phyloP scores from a whole-genome alignment of 768 basidiomycete genomes.

The Agrocybe pediades region DNA sequence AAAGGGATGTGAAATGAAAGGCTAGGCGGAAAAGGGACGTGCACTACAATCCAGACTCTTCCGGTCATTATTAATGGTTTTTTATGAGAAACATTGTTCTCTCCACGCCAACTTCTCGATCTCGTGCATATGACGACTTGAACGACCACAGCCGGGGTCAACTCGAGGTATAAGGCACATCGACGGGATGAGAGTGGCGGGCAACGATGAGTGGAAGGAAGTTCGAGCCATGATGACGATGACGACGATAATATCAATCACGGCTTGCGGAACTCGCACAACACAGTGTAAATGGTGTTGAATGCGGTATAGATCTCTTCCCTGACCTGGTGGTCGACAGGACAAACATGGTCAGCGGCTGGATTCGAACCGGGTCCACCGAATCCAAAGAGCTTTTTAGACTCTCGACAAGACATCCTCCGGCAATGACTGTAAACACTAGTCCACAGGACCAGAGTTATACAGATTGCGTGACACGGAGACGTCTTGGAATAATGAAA shows the following conservation, averaged over 20 bases:
- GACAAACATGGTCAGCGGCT: constrained; percentile 48
- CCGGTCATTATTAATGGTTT: constrained; percentile 22
- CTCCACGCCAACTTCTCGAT: constrained; percentile 21
- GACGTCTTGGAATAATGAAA: constrained; percentile 22
- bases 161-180: constrained; percentile 9
- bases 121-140: constrained; percentile 16
- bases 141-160: constrained; percentile 10
- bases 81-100: constrained; percentile 12
- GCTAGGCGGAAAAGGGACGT: constrained; percentile 37
- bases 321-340: constrained; percentile 68
- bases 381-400: constrained; percentile 25
- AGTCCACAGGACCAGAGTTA: constrained; percentile 10
- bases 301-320: constrained; percentile 99
- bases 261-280: constrained; percentile 93
- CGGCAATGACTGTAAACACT: constrained; percentile 12
- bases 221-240: constrained; percentile 18
- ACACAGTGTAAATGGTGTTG: constrained; percentile 98
- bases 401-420: constrained; percentile 19
- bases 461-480: constrained; percentile 9
- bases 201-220: constrained; percentile 10
- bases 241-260: constrained; percentile 33
- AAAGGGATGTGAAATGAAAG: constrained; percentile 4
- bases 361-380: constrained; percentile 46
- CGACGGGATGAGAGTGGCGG: constrained; percentile 20
- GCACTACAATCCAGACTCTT: constrained; percentile 49